Conservation (phyloP, 2,329 filamentous ascomycete species). For the Canariomyces notabilis region DNA sequence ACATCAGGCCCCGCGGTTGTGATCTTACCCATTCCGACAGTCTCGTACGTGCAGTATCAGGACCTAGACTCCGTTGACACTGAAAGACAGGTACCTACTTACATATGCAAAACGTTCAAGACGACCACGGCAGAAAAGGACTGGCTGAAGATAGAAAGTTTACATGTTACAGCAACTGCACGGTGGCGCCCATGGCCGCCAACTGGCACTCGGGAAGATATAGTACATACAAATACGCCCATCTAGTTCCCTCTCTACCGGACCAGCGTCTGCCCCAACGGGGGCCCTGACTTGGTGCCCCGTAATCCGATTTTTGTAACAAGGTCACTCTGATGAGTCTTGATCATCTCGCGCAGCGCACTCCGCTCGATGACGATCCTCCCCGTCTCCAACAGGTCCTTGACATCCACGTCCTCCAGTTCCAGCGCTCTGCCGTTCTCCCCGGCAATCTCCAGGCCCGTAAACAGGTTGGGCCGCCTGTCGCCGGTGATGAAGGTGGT, state of each 20-base stretch:
- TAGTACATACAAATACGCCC: conserved; percentile 3
- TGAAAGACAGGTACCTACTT: too few species aligned
- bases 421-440: conserved; percentile 65
- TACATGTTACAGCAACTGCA: conserved; percentile 4
- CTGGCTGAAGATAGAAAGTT: conserved; percentile 7
- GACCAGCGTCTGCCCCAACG: conserved; percentile 37
- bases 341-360: conserved; percentile 71
- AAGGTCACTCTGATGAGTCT: conserved; percentile 65
- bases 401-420: conserved; percentile 83
- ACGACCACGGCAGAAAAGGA: neutral
- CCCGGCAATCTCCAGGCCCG: conserved; percentile 58
- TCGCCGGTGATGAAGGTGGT: conserved; percentile 69
- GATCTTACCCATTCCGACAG: too few species aligned
- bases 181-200: neutral
- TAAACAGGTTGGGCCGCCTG: conserved; percentile 57
- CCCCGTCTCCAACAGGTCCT: conserved; percentile 81
- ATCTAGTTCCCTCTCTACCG: neutral
- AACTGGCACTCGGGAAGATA: neutral
- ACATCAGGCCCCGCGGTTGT: too few species aligned
- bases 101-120: too few species aligned
- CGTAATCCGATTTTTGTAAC: conserved; percentile 43
- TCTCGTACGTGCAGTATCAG: too few species aligned
- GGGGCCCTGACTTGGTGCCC: conserved; percentile 33
- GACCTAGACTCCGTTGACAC: too few species aligned
- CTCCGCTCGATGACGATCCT: conserved; percentile 80